Evolutionary conservation across 352 stramenopile genomes (phyloP).

Genomic region (Phytophthora tentaculata): DNA sequence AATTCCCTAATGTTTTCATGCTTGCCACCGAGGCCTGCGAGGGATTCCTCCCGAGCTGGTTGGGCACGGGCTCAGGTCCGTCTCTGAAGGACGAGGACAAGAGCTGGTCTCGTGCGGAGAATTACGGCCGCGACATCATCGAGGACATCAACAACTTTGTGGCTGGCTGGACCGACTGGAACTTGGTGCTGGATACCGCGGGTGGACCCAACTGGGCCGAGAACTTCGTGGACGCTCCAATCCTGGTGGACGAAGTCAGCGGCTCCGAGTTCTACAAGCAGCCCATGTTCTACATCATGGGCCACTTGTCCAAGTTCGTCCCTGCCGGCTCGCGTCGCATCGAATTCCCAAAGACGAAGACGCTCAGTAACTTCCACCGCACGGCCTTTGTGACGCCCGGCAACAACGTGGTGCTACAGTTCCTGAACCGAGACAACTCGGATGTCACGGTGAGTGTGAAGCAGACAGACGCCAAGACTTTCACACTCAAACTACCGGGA

Average conservation of each 20-base stretch:
- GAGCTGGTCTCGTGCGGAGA: slow-evolving; percentile 71
- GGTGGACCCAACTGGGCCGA: slow-evolving; percentile 78
- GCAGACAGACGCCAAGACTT: slow-evolving; percentile 30
- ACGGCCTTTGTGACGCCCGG: slow-evolving; percentile 58
- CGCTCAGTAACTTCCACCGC: slow-evolving; percentile 41
- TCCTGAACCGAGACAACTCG: slow-evolving; percentile 49
- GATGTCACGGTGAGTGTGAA: slow-evolving; percentile 34
- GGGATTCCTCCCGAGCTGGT: slow-evolving; percentile 55
- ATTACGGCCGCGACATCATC: slow-evolving; percentile 83
- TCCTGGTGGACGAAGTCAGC: slow-evolving; percentile 52
- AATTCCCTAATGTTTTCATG: slow-evolving; percentile 78
- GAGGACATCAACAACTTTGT: slow-evolving; percentile 79
- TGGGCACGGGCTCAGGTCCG: slow-evolving; percentile 51
- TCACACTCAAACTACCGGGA: slow-evolving; percentile 23
- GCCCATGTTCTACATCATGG: slow-evolving; percentile 70
- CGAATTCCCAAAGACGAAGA: slow-evolving; percentile 42
- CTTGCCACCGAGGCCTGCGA: slow-evolving; percentile 83
- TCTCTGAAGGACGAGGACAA: slow-evolving; percentile 52
- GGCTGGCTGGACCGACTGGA: slow-evolving; percentile 85
- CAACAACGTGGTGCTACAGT: slow-evolving; percentile 50
- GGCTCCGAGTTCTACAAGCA: slow-evolving; percentile 63
- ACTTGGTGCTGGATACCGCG: slow-evolving; percentile 63
- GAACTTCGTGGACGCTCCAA: slow-evolving; percentile 71
- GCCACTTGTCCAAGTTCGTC: slow-evolving; percentile 67
- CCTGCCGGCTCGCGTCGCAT: slow-evolving; percentile 54